These are phyloP conservation scores for Cicer chorassanicum DNA, from an alignment of 306 rosid genomes.

Conservation along the genomic window DNA sequence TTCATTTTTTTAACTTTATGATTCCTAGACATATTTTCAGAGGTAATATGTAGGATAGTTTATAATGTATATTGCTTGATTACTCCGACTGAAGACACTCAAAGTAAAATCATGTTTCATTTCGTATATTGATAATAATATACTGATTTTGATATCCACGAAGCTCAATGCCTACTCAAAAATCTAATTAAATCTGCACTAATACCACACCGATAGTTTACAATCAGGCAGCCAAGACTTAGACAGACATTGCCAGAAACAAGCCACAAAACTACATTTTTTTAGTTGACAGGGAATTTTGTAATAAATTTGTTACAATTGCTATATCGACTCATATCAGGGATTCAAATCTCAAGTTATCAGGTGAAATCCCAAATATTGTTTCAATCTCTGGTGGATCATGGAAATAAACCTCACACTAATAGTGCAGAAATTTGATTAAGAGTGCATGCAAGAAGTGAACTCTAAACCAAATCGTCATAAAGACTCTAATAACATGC, in stretches of 20 bases:
- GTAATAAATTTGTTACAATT: not conserved
- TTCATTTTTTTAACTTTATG: not conserved
- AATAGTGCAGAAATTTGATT: not conserved
- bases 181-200: not conserved
- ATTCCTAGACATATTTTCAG: not conserved
- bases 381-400: not conserved
- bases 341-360: not conserved
- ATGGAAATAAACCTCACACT: not conserved
- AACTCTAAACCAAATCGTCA: not conserved
- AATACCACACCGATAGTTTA: not conserved
- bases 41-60: not conserved
- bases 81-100: not conserved
- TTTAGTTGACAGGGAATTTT: not conserved
- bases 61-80: not conserved
- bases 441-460: not conserved
- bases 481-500: not conserved
- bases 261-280: not conserved
- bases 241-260: not conserved
- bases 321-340: not conserved
- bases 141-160: not conserved
- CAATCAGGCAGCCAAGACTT: constrained; percentile 15
- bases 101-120: not conserved
- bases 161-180: constrained; percentile 3
- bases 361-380: not conserved
- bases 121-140: constrained; percentile 1